phyloP scores from a whole-genome alignment of 2,329 filamentous ascomycete genomes.

The Ophiognomonia clavigignenti-juglandacearum region DNA sequence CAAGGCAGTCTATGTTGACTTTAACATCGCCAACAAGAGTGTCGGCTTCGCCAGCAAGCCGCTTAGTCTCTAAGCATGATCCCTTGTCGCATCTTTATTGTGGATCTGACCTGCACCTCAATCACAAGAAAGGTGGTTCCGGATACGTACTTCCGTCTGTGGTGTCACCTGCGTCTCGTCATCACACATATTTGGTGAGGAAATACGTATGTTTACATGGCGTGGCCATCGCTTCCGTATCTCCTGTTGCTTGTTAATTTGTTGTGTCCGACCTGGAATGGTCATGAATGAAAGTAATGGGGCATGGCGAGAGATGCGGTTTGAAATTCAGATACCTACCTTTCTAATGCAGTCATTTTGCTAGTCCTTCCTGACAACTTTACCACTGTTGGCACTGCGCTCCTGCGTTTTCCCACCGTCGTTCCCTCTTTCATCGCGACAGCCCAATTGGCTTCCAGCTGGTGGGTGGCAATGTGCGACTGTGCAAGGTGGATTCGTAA shows the following conservation, averaged over 20 bases:
- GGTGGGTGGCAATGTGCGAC: too few species aligned
- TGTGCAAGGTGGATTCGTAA: too few species aligned
- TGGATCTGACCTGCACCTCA: neutral
- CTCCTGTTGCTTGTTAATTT: neutral
- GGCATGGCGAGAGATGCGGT: neutral
- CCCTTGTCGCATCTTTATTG: neutral
- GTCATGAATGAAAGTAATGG: neutral
- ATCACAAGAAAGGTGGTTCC: neutral
- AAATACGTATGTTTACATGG: slow-evolving; percentile 6
- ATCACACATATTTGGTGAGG: slow-evolving; percentile 3
- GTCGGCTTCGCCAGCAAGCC: slow-evolving; percentile 44
- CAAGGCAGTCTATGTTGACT: slow-evolving; percentile 72
- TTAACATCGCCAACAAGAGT: slow-evolving; percentile 48
- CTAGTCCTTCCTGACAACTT: too few species aligned
- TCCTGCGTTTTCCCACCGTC: too few species aligned
- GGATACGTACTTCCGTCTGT: neutral
- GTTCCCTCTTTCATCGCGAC: too few species aligned
- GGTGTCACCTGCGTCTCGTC: neutral
- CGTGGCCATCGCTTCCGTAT: slow-evolving; percentile 6
- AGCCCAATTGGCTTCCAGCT: too few species aligned
- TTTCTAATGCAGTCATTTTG: too few species aligned
- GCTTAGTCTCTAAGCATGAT: slow-evolving; percentile 20
- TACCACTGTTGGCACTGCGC: too few species aligned
- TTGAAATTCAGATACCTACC: neutral
- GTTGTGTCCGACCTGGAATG: neutral